Percentiles rank a stretch among this genome's conserved stretches.
Evolutionary conservation across 1,284 basidiomycete species (phyloP).

Genomic region (Mycosarcoma mackinlayi): DNA sequence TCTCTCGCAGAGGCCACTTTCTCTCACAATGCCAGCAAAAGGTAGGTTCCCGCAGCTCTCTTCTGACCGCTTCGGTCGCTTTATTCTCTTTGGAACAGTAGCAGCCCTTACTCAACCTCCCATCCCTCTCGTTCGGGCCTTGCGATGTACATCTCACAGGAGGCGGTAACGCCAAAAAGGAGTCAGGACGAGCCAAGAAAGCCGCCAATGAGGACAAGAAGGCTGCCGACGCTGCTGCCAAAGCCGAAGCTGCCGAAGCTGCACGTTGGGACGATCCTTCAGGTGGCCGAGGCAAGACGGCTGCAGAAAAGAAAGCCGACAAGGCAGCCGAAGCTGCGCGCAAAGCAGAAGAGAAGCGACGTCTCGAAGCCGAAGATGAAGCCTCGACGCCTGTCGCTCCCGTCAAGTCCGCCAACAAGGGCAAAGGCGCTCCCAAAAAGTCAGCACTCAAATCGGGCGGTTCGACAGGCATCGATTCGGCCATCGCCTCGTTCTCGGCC

Average conservation of each 20-base stretch:
- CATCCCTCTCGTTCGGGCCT: background rate
- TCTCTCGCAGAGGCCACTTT: too few relatives aligned
- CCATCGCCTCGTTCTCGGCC: slow-evolving; percentile 74
- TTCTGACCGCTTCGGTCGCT: too few relatives aligned
- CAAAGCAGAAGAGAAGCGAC: slow-evolving; percentile 71
- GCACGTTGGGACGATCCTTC: slow-evolving; percentile 77
- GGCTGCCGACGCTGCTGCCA: slow-evolving; percentile 74
- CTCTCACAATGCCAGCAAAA: slow-evolving; percentile 27
- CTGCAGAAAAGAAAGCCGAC: slow-evolving; percentile 80
- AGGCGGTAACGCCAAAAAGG: slow-evolving; percentile 53
- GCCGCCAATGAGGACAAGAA: slow-evolving; percentile 89
- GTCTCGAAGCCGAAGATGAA: slow-evolving; percentile 82
- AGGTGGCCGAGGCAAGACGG: slow-evolving; percentile 75
- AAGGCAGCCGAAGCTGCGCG: slow-evolving; percentile 70
- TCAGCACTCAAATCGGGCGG: slow-evolving; percentile 38
- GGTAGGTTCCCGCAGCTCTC: slow-evolving; percentile 10
- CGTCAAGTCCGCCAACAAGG: slow-evolving; percentile 74
- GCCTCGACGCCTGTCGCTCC: slow-evolving; percentile 75
- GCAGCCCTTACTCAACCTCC: too few relatives aligned
- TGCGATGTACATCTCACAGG: too few relatives aligned
- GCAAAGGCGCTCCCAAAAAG: slow-evolving; percentile 63
- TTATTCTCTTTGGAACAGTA: too few relatives aligned
- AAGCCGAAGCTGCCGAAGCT: slow-evolving; percentile 77
- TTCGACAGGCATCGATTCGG: slow-evolving; percentile 47
- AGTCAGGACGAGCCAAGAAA: slow-evolving; percentile 77